Evolutionary conservation across 805 yeast species (phyloP).

Genomic region (Millerago galiae): DNA sequence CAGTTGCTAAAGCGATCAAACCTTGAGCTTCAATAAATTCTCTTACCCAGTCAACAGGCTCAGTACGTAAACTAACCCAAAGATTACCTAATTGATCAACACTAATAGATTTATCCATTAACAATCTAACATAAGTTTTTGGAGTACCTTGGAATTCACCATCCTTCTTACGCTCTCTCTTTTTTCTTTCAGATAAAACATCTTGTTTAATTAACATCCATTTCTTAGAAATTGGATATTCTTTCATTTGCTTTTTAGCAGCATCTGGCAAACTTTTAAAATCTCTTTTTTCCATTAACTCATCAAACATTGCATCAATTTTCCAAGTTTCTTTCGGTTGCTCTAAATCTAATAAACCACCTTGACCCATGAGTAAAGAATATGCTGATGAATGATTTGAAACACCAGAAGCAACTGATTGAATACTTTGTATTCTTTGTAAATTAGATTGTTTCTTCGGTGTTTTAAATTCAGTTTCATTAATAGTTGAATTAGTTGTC

Average conservation of each 20-base stretch:
- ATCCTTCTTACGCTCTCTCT: constrained; percentile 32
- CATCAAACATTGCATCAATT: constrained; percentile 68
- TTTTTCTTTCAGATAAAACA: constrained; percentile 66
- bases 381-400: constrained; percentile 9
- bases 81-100: constrained; percentile 70
- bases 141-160: constrained; percentile 38
- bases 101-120: constrained; percentile 64
- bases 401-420: constrained; percentile 6
- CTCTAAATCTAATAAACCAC: constrained; percentile 36
- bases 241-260: constrained; percentile 71
- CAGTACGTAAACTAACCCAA: constrained; percentile 90
- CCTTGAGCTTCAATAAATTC: constrained; percentile 78
- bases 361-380: constrained; percentile 2
- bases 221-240: constrained; percentile 70
- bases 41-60: constrained; percentile 77
- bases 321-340: constrained; percentile 62
- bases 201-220: constrained; percentile 92
- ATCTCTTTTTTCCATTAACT: constrained; percentile 78
- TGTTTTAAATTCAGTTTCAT: constrained; percentile 13
- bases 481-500: constrained; percentile 7
- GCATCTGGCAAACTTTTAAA: constrained; percentile 61
- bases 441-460: constrained; percentile 17
- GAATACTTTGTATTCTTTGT: constrained; percentile 21
- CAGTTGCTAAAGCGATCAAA: constrained; percentile 65
- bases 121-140: constrained; percentile 65